Conservation (phyloP, 2,329 filamentous ascomycete species). For the Coniochaeta prunicola region DNA sequence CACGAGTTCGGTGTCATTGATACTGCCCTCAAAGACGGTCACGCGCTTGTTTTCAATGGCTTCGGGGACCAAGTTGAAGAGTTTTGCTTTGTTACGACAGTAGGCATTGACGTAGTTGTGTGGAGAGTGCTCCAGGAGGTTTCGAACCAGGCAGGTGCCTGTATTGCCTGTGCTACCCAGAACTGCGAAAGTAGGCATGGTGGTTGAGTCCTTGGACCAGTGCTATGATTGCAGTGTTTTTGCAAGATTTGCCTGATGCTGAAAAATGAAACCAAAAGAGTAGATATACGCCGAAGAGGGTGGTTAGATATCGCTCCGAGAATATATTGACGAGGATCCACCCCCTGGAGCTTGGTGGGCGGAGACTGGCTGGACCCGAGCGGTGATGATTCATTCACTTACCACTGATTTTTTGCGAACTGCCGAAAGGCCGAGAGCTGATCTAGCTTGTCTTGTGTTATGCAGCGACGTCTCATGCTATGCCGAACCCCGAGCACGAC, state of each 20-base stretch:
- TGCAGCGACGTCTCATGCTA: neutral
- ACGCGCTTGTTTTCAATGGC: conserved; percentile 22
- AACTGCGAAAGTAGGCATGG: conserved; percentile 24
- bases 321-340: neutral
- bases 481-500: neutral
- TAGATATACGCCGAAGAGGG: neutral
- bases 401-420: neutral
- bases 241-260: neutral
- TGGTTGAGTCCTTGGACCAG: neutral
- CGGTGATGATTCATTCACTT: neutral
- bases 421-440: neutral
- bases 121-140: conserved; percentile 23
- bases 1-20: conserved; percentile 30
- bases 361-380: neutral
- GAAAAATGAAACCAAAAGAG: neutral
- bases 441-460: neutral
- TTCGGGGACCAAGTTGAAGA: conserved; percentile 25
- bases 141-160: conserved; percentile 31
- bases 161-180: conserved; percentile 36
- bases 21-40: conserved; percentile 31
- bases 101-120: conserved; percentile 30
- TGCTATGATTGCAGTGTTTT: neutral
- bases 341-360: neutral
- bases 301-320: neutral
- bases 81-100: conserved; percentile 33